Evolutionary conservation across 1,139 yeast genomes (phyloP), one percentile per base, ranked within the genome.

Genomic region (Blastobotrys malaysiensis): DNA sequence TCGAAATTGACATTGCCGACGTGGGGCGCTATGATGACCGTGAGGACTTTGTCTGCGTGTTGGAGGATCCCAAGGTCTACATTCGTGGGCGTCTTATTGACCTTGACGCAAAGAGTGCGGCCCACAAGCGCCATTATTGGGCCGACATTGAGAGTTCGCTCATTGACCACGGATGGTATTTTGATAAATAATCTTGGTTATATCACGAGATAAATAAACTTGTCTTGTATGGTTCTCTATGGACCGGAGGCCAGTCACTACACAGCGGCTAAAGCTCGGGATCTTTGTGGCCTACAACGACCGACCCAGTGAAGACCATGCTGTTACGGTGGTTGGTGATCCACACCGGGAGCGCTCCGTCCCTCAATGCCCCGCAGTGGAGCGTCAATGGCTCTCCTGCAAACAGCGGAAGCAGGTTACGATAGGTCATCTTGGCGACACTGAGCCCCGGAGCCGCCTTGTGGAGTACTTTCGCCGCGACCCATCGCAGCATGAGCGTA

Each of bases 401-500:
- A 55, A 74, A 74, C 51, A 80, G 68, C 1, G 88, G 87, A 24
- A 72, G 71, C 31, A 73, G 64, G 59, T 82, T 82, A 53, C 77
- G 75, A 67, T 84, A 84, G 22, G 63, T 66, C 57, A 83, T 75
- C 9, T 58, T 54, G 31, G 59, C 60, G 56, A 75, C 69, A 19
- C 63, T 52, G 9, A 45, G 45, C 20, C 52, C 50, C 24, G 55
- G 50, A 22, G 51, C 50, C 16, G 54, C 27, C n/a, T 27, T 13
- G 27, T 52, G 24, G 21, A 61, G 50, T 31, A 57, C 51, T 2
- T 55, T 43, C 4, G 55, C 52, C 13, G 61, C 65, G 60, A 78
- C 74, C 79, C 81, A 84, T 55, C 79, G 78, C 46, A 87, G 65
- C 16, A 81, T 60, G 46, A 87, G 60, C 1, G 86, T 82, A 1